Evolutionary conservation across 805 yeast genomes (phyloP), one percentile per base, ranked within the genome.

Genomic region (Cyberlindnera japonica): DNA sequence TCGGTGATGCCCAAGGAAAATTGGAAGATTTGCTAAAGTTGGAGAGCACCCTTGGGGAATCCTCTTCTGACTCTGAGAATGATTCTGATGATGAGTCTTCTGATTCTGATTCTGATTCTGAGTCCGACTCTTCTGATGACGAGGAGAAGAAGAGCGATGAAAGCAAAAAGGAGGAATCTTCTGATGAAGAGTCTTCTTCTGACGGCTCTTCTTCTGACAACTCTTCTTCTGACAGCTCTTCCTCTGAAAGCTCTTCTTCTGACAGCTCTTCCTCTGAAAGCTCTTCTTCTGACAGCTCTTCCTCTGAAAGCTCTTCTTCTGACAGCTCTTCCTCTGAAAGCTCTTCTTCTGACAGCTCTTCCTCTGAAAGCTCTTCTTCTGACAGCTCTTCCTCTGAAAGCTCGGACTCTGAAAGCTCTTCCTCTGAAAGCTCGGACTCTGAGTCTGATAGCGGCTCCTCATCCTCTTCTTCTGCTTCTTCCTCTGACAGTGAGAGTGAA

Each of bases 131-230:
- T 18, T 27, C 30, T 8, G 35, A 32, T 22, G 35, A 32, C 11
- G 23, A 32, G 19, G 35, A 14, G 17, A 26, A 32, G 25, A 19
- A 17, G 15, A 19, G 15, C 9, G 26, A 25, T 14, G 41, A 35
- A 2, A 33, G 26, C 24, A 17, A 18, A 13, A 34, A 34, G 30
- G 41, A 35, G 3, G 35, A 45, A 18, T 13, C 30, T 16, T 37
- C 48, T 33, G n/a, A n/a, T n/a, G n/a, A n/a, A n/a, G n/a, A n/a
- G 34, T 53, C 61, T 17, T 60, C 42, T 17, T 52, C 63, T 14
- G 50, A 43, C 26, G 53, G 60, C 19, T 36, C 39, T 21, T 13
- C 13, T 29, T 23, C 35, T 22, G 24, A 22, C 24, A 22, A 11
- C 11, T 8, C 8, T 25, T 25, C 28, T 25, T 25, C 28, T 25